Conservation (phyloP, 1,284 basidiomycete genomes). For the Cutaneotrichosporon arboriforme region DNA sequence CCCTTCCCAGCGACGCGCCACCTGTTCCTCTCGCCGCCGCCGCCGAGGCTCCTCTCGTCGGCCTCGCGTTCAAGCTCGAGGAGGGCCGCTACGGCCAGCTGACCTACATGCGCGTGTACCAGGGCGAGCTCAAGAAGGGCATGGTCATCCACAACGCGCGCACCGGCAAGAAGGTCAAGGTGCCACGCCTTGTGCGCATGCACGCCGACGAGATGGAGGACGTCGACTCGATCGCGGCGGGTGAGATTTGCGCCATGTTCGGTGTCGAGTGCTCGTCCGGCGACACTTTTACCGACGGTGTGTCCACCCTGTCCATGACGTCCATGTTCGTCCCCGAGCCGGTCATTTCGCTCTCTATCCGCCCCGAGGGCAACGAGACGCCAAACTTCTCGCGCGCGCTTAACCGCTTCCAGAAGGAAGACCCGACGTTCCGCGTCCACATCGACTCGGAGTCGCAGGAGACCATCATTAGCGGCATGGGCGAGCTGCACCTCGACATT, state of each 20-base stretch:
- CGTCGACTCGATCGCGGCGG: slow-evolving; percentile 89
- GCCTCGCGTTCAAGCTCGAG: slow-evolving; percentile 96
- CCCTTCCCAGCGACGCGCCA: slow-evolving; percentile 61
- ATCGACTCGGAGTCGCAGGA: slow-evolving; percentile 92
- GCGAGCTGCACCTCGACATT: slow-evolving; percentile 96
- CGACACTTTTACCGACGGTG: slow-evolving; percentile 95
- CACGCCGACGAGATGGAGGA: slow-evolving; percentile 99
- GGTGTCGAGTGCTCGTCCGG: slow-evolving; percentile 98
- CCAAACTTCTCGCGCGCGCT: slow-evolving; percentile 95
- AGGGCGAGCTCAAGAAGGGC: slow-evolving; percentile 82
- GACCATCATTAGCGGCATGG: slow-evolving; percentile 99
- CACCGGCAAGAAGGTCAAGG: slow-evolving; percentile 96
- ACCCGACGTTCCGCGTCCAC: slow-evolving; percentile 97
- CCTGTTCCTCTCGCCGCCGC: slow-evolving; percentile 73
- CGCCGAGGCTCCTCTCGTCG: slow-evolving; percentile 79
- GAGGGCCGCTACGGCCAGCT: slow-evolving; percentile 96
- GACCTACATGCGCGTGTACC: slow-evolving; percentile 99
- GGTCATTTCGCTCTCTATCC: slow-evolving; percentile 92
- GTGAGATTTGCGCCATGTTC: slow-evolving; percentile 99
- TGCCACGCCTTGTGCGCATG: slow-evolving; percentile 96
- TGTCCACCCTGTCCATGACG: slow-evolving; percentile 82
- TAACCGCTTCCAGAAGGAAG: slow-evolving; percentile 98
- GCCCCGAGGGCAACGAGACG: slow-evolving; percentile 84
- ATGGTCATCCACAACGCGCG: slow-evolving; percentile 85
- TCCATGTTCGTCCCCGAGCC: slow-evolving; percentile 99